Percentiles rank a stretch among this genome's conserved stretches.
phyloP scores from a whole-genome alignment of 164 flowering plant genomes.

The Cinnamomum chago region DNA sequence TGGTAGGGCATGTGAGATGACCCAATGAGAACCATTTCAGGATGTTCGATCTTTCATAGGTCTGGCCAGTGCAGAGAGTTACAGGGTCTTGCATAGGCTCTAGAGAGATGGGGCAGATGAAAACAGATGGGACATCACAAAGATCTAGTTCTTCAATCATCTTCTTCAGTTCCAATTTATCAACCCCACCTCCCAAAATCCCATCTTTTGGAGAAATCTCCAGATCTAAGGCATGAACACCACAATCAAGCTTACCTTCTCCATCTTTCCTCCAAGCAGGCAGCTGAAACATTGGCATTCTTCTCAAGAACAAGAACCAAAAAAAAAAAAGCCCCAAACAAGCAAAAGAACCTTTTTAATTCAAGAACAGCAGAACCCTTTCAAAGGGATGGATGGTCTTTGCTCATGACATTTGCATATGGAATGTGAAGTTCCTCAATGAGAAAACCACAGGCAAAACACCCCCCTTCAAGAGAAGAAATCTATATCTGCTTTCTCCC shows the following conservation, averaged over 20 bases:
- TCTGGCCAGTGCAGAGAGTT: constrained; percentile 68
- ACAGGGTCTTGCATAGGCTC: constrained; percentile 87
- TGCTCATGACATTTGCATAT: constrained; percentile 14
- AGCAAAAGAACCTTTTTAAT: constrained; percentile 9
- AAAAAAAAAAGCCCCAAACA: constrained; percentile 5
- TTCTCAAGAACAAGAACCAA: constrained; percentile 1
- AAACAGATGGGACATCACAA: constrained; percentile 55
- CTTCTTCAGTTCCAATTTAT: constrained; percentile 42
- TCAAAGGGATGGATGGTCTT: not conserved
- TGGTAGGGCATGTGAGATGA: constrained; percentile 66
- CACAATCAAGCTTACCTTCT: constrained; percentile 34
- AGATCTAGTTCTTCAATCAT: constrained; percentile 52
- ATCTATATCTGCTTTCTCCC: constrained; percentile 17
- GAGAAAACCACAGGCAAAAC: constrained; percentile 24
- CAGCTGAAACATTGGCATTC: constrained; percentile 45
- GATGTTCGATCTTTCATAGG: constrained; percentile 71
- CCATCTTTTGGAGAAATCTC: constrained; percentile 53
- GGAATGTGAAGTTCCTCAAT: constrained; percentile 12
- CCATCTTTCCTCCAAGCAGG: constrained; percentile 27
- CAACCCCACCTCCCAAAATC: constrained; percentile 38
- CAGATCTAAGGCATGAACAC: constrained; percentile 45
- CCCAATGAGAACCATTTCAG: constrained; percentile 68
- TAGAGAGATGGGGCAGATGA: constrained; percentile 77
- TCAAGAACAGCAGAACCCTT: constrained; percentile 5
- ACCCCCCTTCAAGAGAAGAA: constrained; percentile 33